A percentile compares a stretch with the other conserved stretches of the same genome.
Conservation (phyloP, 345 rosid genomes). For the Brassica cretica region DNA sequence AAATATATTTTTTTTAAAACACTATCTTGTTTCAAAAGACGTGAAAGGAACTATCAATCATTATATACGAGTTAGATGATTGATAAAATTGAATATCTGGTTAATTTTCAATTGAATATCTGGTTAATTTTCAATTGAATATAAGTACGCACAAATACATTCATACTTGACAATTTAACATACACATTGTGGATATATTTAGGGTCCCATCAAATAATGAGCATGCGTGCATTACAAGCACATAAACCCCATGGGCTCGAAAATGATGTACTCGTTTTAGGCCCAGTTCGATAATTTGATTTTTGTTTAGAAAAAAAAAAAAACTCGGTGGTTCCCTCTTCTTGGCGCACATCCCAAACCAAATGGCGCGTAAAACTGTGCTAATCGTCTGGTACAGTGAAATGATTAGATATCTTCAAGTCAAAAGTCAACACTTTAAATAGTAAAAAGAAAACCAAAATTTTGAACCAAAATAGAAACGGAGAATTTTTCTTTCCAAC, state of each 20-base stretch:
- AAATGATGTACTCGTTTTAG: background rate
- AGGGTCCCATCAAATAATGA: background rate
- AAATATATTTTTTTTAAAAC: background rate
- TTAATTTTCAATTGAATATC: background rate
- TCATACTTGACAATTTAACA: background rate
- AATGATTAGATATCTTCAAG: constrained; percentile 6
- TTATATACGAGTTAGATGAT: background rate
- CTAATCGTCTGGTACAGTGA: background rate
- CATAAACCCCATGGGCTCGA: background rate
- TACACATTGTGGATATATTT: background rate
- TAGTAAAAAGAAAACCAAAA: background rate
- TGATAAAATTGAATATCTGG: background rate
- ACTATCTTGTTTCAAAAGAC: background rate
- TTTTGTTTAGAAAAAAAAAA: background rate
- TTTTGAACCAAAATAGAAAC: constrained; percentile 26
- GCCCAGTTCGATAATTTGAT: background rate
- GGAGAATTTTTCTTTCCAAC: constrained; percentile 15
- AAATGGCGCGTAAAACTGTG: constrained; percentile 33
- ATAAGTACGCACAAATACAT: background rate
- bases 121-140: background rate
- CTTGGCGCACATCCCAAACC: constrained; percentile 32
- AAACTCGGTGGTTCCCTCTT: constrained; percentile 1
- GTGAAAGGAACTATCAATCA: background rate
- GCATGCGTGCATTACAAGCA: background rate
- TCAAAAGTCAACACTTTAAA: constrained; percentile 18